Conservation (phyloP, 1,284 basidiomycete genomes). For the Ceratobasidium sp. region DNA sequence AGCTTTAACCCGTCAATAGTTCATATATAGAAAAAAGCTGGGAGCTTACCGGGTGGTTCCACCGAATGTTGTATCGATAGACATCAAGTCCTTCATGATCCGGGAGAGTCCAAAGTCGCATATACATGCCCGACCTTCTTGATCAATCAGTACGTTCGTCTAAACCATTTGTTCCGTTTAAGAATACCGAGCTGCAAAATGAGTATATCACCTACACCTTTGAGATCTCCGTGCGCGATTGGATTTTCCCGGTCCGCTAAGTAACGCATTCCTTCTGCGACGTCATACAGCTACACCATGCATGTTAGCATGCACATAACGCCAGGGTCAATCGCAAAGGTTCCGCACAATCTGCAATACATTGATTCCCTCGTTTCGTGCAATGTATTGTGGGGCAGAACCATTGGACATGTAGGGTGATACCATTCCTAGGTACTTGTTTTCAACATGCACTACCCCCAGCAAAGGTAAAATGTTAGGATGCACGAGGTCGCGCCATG, state of each 20-base stretch:
- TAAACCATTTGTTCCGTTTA: not conserved
- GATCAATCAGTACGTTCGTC: slow-evolving; percentile 25
- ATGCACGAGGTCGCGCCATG: slow-evolving; percentile 22
- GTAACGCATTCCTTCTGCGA: slow-evolving; percentile 31
- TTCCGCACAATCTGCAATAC: slow-evolving; percentile 21
- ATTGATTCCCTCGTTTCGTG: slow-evolving; percentile 4
- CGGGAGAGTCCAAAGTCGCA: slow-evolving; percentile 32
- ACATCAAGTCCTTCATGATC: slow-evolving; percentile 35
- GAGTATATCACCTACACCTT: slow-evolving; percentile 20
- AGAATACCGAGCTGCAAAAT: not conserved
- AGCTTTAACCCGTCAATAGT: not conserved
- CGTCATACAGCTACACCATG: slow-evolving; percentile 12
- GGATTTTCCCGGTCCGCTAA: slow-evolving; percentile 9
- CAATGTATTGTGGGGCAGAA: slow-evolving; percentile 20
- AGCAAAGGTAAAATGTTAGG: slow-evolving; percentile 29
- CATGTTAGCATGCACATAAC: not conserved
- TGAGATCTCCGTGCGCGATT: slow-evolving; percentile 29
- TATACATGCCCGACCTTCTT: slow-evolving; percentile 25
- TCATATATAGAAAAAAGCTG: not conserved
- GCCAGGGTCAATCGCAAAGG: no score
- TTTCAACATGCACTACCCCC: slow-evolving; percentile 30
- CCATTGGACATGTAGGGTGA: slow-evolving; percentile 33
- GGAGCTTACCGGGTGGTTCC: slow-evolving; percentile 26
- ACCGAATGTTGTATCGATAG: slow-evolving; percentile 30
- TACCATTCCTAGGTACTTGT: slow-evolving; percentile 33